phyloP scores from a whole-genome alignment of 768 basidiomycete species.

The Sarcodon aspratus region DNA sequence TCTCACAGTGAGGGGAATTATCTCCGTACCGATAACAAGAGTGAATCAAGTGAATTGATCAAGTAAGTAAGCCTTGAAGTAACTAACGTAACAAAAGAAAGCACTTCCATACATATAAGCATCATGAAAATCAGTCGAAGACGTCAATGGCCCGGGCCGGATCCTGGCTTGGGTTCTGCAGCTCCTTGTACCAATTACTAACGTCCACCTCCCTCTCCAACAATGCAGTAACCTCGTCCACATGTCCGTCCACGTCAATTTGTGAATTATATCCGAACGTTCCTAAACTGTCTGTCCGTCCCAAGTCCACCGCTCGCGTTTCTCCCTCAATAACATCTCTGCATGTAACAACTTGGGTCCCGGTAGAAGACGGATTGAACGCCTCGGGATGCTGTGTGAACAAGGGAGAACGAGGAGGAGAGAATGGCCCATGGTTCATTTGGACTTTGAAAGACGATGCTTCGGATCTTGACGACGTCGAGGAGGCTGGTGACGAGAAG shows the following conservation, averaged over 20 bases:
- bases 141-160: too few species aligned
- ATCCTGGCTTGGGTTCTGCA: not conserved
- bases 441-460: slow-evolving; percentile 5
- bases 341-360: slow-evolving; percentile 17
- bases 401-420: slow-evolving; percentile 9
- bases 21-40: too few species aligned
- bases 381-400: slow-evolving; percentile 23
- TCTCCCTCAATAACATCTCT: not conserved
- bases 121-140: too few species aligned
- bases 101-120: too few species aligned
- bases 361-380: slow-evolving; percentile 26
- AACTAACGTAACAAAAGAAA: too few species aligned
- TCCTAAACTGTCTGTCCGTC: slow-evolving; percentile 14
- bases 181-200: not conserved
- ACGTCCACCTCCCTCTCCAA: slow-evolving; percentile 45
- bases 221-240: slow-evolving; percentile 40
- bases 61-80: too few species aligned
- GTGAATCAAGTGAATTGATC: too few species aligned
- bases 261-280: slow-evolving; percentile 42
- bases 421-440: slow-evolving; percentile 20
- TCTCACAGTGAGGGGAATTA: too few species aligned
- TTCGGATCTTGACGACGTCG: slow-evolving; percentile 12
- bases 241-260: slow-evolving; percentile 43
- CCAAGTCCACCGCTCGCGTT: not conserved
- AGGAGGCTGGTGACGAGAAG: slow-evolving; percentile 26